Percentiles rank a stretch among this genome's conserved stretches.
phyloP scores from a whole-genome alignment of 1,284 basidiomycete genomes.

The Cutaneotrichosporon arboriforme region DNA sequence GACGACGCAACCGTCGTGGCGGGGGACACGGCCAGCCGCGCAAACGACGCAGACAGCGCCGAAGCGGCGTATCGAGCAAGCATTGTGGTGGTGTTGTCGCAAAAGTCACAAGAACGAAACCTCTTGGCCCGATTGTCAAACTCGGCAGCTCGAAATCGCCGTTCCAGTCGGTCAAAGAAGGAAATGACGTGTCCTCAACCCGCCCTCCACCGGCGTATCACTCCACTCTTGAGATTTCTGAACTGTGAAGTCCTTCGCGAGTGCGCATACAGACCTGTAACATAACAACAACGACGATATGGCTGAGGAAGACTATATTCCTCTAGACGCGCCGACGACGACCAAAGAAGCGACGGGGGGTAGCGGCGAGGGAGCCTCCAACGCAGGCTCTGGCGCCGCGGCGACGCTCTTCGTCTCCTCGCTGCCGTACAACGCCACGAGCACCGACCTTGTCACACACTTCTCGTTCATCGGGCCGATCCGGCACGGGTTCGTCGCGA shows the following conservation, averaged over 20 bases:
- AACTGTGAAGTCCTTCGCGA: slow-evolving; percentile 7
- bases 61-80: slow-evolving; percentile 18
- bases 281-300: slow-evolving; percentile 13
- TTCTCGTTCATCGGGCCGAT: slow-evolving; percentile 96
- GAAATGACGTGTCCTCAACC: slow-evolving; percentile 6
- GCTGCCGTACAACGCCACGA: slow-evolving; percentile 81
- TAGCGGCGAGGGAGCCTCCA: not conserved
- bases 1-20: slow-evolving; percentile 21
- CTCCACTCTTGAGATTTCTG: slow-evolving; percentile 13
- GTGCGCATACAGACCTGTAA: not conserved
- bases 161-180: not conserved
- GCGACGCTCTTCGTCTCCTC: slow-evolving; percentile 49
- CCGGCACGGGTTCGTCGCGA: slow-evolving; percentile 87
- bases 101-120: not conserved
- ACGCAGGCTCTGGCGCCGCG: not conserved
- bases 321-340: slow-evolving; percentile 21
- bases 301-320: slow-evolving; percentile 37
- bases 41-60: slow-evolving; percentile 27
- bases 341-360: not conserved
- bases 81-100: slow-evolving; percentile 12
- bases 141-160: not conserved
- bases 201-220: slow-evolving; percentile 5
- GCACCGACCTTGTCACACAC: slow-evolving; percentile 79
- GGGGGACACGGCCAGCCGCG: slow-evolving; percentile 25
- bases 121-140: not conserved